A percentile compares a stretch with the other conserved stretches of the same genome.
Conservation (phyloP, 371 early-diverging fungal species). For the Homolaphlyctis polyrhiza region DNA sequence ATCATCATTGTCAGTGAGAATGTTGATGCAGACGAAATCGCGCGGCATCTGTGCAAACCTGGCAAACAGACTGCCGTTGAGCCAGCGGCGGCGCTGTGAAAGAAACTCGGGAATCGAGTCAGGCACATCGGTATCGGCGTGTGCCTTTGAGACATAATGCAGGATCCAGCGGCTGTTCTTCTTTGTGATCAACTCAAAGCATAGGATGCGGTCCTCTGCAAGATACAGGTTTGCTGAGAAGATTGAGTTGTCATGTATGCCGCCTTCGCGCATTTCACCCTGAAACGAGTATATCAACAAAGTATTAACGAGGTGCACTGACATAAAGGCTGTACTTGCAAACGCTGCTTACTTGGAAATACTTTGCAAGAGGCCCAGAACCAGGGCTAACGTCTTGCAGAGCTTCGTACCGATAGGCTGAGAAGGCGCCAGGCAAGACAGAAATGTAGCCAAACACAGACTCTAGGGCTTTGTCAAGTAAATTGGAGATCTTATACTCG, state of each 20-base stretch:
- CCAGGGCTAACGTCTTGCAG: conserved; percentile 62
- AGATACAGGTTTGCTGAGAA: conserved; percentile 45
- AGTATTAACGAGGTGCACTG: too few species aligned
- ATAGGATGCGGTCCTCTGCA: conserved; percentile 82
- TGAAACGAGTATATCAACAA: too few species aligned
- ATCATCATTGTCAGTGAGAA: not conserved
- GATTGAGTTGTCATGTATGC: conserved; percentile 16
- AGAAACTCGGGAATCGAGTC: conserved; percentile 73
- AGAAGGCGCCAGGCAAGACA: conserved; percentile 89
- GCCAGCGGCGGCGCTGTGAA: conserved; percentile 86
- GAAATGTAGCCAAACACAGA: conserved; percentile 80
- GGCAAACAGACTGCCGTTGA: conserved; percentile 96
- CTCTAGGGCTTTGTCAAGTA: conserved; percentile 79
- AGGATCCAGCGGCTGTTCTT: conserved; percentile 64
- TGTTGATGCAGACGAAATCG: not conserved
- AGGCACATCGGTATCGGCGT: conserved; percentile 81
- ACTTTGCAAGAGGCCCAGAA: conserved; percentile 58
- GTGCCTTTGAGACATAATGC: conserved; percentile 45
- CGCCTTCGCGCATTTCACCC: conserved; percentile 4
- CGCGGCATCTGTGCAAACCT: too few species aligned
- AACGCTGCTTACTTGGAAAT: conserved; percentile 87
- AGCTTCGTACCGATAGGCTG: conserved; percentile 88
- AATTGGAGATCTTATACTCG: conserved; percentile 66
- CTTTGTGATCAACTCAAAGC: conserved; percentile 84
- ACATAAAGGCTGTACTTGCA: conserved; percentile 78